Percentiles rank a stretch among this genome's conserved stretches.
Evolutionary conservation across 2,329 filamentous ascomycete genomes (phyloP).

Genomic region (Fusarium tanahbumbuense): DNA sequence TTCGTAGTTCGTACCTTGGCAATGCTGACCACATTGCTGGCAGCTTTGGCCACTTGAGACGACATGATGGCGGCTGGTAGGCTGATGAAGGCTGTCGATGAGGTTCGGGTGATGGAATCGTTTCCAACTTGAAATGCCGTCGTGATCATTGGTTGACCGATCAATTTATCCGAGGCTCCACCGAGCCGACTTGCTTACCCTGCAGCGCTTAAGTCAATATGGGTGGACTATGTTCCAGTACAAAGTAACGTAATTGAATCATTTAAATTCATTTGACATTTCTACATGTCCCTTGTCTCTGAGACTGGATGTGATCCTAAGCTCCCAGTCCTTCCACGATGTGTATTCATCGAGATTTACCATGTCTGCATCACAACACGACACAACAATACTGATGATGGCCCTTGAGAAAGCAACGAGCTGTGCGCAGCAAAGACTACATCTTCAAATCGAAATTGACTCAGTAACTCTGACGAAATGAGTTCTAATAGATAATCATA

Average conservation of each 20-base stretch:
- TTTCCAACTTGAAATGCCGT: conserved; percentile 47
- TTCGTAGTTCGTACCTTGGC: conserved; percentile 62
- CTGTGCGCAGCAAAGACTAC: too few species aligned
- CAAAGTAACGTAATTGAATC: neutral
- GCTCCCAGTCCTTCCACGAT: neutral
- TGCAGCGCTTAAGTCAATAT: neutral
- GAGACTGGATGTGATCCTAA: neutral
- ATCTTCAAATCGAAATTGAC: neutral
- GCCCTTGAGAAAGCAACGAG: too few species aligned
- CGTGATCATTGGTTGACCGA: conserved; percentile 44
- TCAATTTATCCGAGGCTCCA: conserved; percentile 45
- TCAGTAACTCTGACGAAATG: neutral
- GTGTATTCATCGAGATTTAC: neutral
- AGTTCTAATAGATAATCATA: neutral
- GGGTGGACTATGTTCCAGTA: neutral
- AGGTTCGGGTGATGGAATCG: conserved; percentile 44
- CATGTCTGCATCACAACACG: neutral
- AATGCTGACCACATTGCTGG: conserved; percentile 66
- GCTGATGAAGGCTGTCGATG: conserved; percentile 40
- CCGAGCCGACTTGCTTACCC: conserved; percentile 37
- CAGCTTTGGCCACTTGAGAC: conserved; percentile 69
- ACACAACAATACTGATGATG: too few species aligned
- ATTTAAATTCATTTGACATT: too few species aligned
- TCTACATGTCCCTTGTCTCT: neutral
- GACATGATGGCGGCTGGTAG: conserved; percentile 63